Evolutionary conservation across 1,284 basidiomycete species (phyloP).

Genomic region (Neonothopanus nambi): DNA sequence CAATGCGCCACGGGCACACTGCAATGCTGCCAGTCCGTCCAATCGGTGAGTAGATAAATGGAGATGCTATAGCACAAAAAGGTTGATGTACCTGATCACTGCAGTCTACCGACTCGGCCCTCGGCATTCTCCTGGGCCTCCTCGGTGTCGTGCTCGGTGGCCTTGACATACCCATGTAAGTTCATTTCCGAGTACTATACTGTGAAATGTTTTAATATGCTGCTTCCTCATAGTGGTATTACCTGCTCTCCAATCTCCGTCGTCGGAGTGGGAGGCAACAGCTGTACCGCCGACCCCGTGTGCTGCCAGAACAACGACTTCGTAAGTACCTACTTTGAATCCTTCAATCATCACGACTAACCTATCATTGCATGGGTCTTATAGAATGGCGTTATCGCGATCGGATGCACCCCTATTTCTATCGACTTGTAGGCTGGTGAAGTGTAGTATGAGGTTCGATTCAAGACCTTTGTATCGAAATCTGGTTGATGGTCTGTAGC

Average conservation of each 20-base stretch:
- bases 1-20: background rate
- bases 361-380: background rate
- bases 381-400: slow-evolving; percentile 4
- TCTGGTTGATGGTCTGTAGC: no score
- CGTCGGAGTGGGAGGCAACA: slow-evolving; percentile 3
- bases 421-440: background rate
- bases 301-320: slow-evolving; percentile 11
- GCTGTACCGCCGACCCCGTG: slow-evolving; percentile 4
- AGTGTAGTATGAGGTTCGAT: no score
- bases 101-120: background rate
- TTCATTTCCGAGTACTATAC: no score
- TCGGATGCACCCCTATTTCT: slow-evolving; percentile 8
- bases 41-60: background rate
- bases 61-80: background rate
- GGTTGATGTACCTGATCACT: background rate
- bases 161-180: no score
- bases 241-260: slow-evolving; percentile 3
- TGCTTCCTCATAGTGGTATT: background rate
- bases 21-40: background rate
- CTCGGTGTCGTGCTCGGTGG: background rate
- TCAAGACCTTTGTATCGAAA: no score
- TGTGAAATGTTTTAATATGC: background rate
- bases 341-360: background rate
- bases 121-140: background rate
- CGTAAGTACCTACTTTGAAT: slow-evolving; percentile 1